Percentiles rank a stretch among this genome's conserved stretches.
phyloP scores from a whole-genome alignment of 176 grass and related monocot species.

The Lolium rigidum region DNA sequence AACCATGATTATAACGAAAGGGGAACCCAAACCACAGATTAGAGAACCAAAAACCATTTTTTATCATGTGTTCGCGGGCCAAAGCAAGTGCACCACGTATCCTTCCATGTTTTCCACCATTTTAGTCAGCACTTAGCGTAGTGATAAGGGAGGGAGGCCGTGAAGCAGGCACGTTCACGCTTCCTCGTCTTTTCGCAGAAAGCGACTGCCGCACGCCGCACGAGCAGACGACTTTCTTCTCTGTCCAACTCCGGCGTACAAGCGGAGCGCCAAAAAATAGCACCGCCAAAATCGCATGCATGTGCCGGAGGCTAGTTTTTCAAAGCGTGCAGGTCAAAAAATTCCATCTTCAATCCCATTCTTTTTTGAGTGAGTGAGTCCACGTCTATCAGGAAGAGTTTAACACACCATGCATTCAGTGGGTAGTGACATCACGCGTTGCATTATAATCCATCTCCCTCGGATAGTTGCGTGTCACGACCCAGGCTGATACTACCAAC shows the following conservation, averaged over 20 bases:
- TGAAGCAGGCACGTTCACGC: no score
- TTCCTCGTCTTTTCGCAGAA: not conserved
- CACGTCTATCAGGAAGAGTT: not conserved
- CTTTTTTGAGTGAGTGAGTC: not conserved
- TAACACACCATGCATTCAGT: not conserved
- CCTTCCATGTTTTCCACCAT: not conserved
- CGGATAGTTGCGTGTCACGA: not conserved
- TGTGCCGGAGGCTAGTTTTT: not conserved
- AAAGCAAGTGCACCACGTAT: not conserved
- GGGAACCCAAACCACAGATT: no score
- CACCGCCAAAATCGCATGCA: not conserved
- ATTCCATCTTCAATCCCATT: no score
- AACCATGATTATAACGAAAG: no score
- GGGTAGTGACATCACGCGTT: not conserved
- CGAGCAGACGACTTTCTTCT: conserved; percentile 23
- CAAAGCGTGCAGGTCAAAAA: not conserved
- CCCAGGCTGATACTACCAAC: no score
- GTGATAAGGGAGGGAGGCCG: not conserved
- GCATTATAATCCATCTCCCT: not conserved
- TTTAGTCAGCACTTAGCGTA: not conserved
- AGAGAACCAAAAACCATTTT: no score
- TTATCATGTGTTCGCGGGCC: no score
- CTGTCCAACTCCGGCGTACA: no score
- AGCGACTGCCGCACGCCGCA: conserved; percentile 35
- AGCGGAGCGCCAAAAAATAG: not conserved